These are phyloP conservation scores for Xylaria sp. DNA, from an alignment of 2,329 filamentous ascomycete genomes.

Conservation along the genomic window DNA sequence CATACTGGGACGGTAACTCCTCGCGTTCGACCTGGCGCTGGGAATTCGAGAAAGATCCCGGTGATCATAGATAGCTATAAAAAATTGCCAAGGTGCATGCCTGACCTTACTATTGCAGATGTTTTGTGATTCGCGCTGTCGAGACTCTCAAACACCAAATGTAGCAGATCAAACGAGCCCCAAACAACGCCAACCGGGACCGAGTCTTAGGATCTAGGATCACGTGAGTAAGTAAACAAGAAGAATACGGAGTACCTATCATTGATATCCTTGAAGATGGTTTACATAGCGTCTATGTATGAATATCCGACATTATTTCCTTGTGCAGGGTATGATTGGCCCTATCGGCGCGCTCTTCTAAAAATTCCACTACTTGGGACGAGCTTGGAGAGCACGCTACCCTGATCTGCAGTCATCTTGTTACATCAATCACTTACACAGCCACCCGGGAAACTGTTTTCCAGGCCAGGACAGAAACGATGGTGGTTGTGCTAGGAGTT, in stretches of 20 bases:
- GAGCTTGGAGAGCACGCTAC: background rate
- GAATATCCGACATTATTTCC: background rate
- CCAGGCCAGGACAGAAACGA: slow-evolving; percentile 1
- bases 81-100: slow-evolving; percentile 1
- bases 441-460: slow-evolving; percentile 3
- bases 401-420: slow-evolving; percentile 13
- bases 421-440: slow-evolving; percentile 6
- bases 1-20: slow-evolving; percentile 39
- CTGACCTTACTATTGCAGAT: slow-evolving; percentile 14
- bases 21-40: slow-evolving; percentile 37
- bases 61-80: background rate
- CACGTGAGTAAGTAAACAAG: slow-evolving; percentile 18
- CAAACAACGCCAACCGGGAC: slow-evolving; percentile 23
- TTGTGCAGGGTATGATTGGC: background rate
- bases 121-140: slow-evolving; percentile 10
- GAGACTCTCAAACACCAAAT: slow-evolving; percentile 31
- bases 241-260: too few relatives aligned
- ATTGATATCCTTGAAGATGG: background rate
- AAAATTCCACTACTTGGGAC: background rate
- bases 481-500: background rate
- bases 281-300: background rate
- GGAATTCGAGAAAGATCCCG: slow-evolving; percentile 28
- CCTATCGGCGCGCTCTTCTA: background rate
- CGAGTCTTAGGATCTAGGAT: slow-evolving; percentile 7
- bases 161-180: slow-evolving; percentile 39